These are phyloP conservation scores for Beauveria asiatica DNA, from an alignment of 2,329 filamentous ascomycete species.

Conservation along the genomic window DNA sequence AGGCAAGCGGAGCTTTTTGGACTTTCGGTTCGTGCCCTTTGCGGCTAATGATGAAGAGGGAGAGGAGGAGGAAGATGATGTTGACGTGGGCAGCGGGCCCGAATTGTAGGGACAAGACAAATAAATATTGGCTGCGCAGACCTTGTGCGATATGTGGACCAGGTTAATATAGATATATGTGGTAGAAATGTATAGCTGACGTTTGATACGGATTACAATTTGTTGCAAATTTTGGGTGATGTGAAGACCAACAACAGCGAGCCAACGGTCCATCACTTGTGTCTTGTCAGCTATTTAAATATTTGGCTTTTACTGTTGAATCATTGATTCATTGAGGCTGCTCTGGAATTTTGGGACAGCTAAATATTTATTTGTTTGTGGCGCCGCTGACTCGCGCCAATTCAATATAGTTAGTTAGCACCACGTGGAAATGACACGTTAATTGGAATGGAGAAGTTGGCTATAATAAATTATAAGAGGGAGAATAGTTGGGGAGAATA, in stretches of 20 bases:
- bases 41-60: conserved; percentile 49
- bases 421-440: background rate
- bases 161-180: background rate
- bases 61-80: conserved; percentile 25
- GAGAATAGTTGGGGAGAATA: background rate
- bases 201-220: background rate
- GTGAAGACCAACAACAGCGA: too few relatives aligned
- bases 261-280: background rate
- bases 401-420: background rate
- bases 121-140: background rate
- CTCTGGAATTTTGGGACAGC: background rate
- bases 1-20: conserved; percentile 62
- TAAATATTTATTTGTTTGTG: background rate
- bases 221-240: background rate
- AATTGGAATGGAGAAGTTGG: background rate
- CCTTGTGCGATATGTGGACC: background rate
- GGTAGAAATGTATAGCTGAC: background rate
- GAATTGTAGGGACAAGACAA: background rate
- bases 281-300: background rate
- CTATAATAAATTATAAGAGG: background rate
- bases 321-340: too few relatives aligned
- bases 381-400: background rate
- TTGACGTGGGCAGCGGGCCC: conserved; percentile 8
- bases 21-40: conserved; percentile 75
- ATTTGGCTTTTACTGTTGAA: background rate